These are phyloP conservation scores for Aspergillus neotritici DNA, from an alignment of 2,329 filamentous ascomycete species.

Conservation along the genomic window DNA sequence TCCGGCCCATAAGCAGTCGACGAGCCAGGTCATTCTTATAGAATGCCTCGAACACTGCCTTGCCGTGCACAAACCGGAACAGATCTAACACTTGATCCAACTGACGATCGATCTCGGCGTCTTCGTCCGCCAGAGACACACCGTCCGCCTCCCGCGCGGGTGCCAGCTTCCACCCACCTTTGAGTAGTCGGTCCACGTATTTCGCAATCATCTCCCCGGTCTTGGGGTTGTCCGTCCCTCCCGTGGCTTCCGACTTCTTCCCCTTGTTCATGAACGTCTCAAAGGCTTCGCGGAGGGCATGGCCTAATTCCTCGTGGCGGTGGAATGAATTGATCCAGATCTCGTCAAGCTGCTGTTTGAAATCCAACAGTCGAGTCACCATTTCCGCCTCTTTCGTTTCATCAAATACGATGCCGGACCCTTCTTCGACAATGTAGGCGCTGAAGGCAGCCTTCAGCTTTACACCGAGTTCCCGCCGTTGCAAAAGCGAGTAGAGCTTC, in stretches of 20 bases:
- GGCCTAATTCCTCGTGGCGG: slow-evolving; percentile 68
- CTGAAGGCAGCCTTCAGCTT: slow-evolving; percentile 69
- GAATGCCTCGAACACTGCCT: slow-evolving; percentile 96
- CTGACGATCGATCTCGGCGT: slow-evolving; percentile 84
- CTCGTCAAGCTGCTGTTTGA: slow-evolving; percentile 73
- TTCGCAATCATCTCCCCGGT: slow-evolving; percentile 99
- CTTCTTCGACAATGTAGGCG: slow-evolving; percentile 70
- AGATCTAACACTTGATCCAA: slow-evolving; percentile 88
- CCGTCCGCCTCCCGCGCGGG: slow-evolving; percentile 46
- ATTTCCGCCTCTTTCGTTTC: slow-evolving; percentile 74
- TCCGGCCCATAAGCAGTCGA: slow-evolving; percentile 82
- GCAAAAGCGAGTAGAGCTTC: slow-evolving; percentile 70
- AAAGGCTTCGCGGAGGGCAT: slow-evolving; percentile 78
- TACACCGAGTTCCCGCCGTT: slow-evolving; percentile 63
- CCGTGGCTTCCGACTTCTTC: slow-evolving; percentile 63
- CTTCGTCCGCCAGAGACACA: slow-evolving; percentile 71
- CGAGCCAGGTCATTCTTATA: slow-evolving; percentile 97
- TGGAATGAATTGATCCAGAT: slow-evolving; percentile 73
- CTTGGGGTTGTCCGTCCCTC: slow-evolving; percentile 81
- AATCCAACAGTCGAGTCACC: slow-evolving; percentile 72
- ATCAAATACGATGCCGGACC: slow-evolving; percentile 72
- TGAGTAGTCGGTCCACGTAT: slow-evolving; percentile 83
- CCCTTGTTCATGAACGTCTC: slow-evolving; percentile 86
- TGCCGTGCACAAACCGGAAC: slow-evolving; percentile 94
- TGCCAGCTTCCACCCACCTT: slow-evolving; percentile 72